Base-by-base conservation (phyloP, 2,329 filamentous ascomycete species). In the Phialophora tarda region DNA sequence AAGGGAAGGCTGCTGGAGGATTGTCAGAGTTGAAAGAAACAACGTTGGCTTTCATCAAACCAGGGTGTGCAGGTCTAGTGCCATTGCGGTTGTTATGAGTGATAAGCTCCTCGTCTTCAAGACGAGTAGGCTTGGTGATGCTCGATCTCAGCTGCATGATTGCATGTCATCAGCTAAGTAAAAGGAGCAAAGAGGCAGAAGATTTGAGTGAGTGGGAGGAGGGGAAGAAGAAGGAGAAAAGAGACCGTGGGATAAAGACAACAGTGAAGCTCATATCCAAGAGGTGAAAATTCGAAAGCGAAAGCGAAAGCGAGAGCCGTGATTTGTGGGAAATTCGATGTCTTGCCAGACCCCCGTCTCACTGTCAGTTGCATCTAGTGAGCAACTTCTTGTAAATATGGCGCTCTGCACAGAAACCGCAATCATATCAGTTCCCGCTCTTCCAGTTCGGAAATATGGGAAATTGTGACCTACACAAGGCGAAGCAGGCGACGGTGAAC, bases 1-100 rank as follows among this genome's bases (percentile, higher is more conserved):
- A 80, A 24, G 80, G 80, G 63, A 82, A 82, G 6, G 75, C 77
- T 38, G 80, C 80, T 51, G 79, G 77, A 50, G 76, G 77, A 17
- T 77, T 70, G 51, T 77, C 72, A 10, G 80, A 78, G 67, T 81
- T 73, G 64, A 75, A 82, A 21, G 67, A 56, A 50, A 70, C 51
- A 24, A 64, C 28, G 17, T 59, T 55, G 3, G 38, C 50, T 55
- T 47, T 34, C 30, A 71, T 54, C 41, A 67, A 51, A 5, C 51
- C 57, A 75, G 75, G 56, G 75, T 70, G 67, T 67, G 72, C 4
- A 23, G 67, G 54, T 65, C 51, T 60, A n/a, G 71, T 59, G 55
- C 61, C 12, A 44, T 64, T 55, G 56, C 67, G 38, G 70, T 53
- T 24, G 65, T 66, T 60, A 62, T 67, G 3, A 65, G 55, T 38